Conservation (phyloP, 2,329 filamentous ascomycete species). For the Calonectria multiphialidica region DNA sequence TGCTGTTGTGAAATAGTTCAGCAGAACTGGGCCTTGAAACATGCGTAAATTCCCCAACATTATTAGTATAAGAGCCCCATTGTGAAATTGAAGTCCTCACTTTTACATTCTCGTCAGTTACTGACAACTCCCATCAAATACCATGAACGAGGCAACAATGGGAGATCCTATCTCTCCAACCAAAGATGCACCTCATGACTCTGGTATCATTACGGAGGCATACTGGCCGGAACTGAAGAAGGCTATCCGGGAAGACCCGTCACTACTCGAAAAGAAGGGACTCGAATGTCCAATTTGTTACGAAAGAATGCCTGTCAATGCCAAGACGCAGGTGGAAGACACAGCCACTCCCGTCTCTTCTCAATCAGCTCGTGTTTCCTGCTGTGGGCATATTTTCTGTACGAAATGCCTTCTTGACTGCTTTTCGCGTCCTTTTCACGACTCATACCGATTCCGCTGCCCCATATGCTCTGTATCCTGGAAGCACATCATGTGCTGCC, state of each 20-base stretch:
- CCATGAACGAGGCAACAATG: background rate
- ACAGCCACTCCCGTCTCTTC: background rate
- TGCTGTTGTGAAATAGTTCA: no score
- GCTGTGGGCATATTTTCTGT: slow-evolving; percentile 38
- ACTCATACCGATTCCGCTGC: background rate
- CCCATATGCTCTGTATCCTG: background rate
- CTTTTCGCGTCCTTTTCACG: background rate
- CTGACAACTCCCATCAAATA: no score
- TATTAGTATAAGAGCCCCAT: no score
- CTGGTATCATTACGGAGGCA: background rate
- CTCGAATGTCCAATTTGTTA: background rate
- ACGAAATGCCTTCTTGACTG: slow-evolving; percentile 8
- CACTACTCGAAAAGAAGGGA: background rate
- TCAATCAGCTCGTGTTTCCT: slow-evolving; percentile 24
- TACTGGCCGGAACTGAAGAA: background rate
- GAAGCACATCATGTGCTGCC: background rate
- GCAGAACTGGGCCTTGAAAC: no score
- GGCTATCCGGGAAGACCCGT: background rate
- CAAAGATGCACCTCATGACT: background rate
- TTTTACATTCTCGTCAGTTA: no score
- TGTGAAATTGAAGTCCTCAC: no score
- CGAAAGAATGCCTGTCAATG: background rate
- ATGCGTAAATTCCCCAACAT: no score
- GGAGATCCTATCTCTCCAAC: background rate
- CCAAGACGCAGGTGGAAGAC: background rate